phyloP scores from a whole-genome alignment of 257 asterid genomes.

The Solanum appendiculatum region DNA sequence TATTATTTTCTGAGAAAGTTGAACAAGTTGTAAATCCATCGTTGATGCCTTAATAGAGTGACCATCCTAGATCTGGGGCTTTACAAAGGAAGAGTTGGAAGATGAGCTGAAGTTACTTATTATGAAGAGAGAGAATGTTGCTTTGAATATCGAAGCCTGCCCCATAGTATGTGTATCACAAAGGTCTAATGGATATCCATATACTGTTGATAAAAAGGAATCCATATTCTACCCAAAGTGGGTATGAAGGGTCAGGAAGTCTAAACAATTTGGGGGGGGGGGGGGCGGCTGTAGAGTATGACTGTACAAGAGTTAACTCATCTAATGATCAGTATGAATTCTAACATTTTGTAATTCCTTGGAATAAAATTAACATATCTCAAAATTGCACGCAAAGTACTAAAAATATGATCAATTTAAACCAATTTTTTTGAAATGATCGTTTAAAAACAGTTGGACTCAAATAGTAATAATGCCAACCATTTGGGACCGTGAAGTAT shows the following conservation, averaged over 20 bases:
- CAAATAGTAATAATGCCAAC: neutral
- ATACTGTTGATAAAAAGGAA: neutral
- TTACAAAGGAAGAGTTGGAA: neutral
- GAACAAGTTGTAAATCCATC: neutral
- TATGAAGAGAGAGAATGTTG: neutral
- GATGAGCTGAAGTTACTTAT: neutral
- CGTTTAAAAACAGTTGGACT: neutral
- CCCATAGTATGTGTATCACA: neutral
- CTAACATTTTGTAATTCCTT: neutral
- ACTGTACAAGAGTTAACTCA: neutral
- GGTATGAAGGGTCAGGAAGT: neutral
- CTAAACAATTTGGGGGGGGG: neutral
- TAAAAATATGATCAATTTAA: no score
- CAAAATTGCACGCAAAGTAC: neutral
- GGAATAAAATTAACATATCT: neutral
- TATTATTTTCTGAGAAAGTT: neutral
- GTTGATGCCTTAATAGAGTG: neutral
- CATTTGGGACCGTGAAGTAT: neutral
- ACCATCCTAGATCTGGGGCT: neutral
- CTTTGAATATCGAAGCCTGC: neutral
- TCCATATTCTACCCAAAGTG: neutral
- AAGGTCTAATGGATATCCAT: neutral
- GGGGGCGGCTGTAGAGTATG: neutral
- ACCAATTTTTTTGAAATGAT: neutral
- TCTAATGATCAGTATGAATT: neutral